Conservation (phyloP, 768 basidiomycete species). For the Tulasnella sp. region DNA sequence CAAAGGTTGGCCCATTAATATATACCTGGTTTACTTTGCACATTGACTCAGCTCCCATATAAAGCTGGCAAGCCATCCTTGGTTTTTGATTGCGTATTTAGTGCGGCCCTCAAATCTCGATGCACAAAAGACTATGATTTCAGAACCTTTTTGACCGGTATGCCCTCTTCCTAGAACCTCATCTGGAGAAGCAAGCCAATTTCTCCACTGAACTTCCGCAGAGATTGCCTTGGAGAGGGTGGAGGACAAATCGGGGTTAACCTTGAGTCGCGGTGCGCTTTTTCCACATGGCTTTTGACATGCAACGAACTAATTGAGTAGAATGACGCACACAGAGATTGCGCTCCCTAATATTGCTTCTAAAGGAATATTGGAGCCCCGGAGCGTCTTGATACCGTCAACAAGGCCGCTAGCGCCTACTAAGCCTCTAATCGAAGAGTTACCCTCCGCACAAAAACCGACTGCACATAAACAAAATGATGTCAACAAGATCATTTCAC, state of each 20-base stretch:
- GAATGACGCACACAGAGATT: conserved; percentile 26
- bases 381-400: conserved; percentile 44
- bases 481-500: not conserved
- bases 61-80: conserved; percentile 36
- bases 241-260: conserved; percentile 17
- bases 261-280: conserved; percentile 17
- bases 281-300: conserved; percentile 1
- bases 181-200: no score
- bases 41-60: not conserved
- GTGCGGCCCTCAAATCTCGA: conserved; percentile 45
- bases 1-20: no score
- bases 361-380: conserved; percentile 53
- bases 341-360: conserved; percentile 62
- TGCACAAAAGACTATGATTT: conserved; percentile 48
- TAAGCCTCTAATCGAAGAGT: conserved; percentile 39
- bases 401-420: conserved; percentile 19
- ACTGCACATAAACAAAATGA: not conserved
- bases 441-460: conserved; percentile 16
- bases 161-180: no score
- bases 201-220: no score
- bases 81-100: conserved; percentile 63
- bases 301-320: not conserved
- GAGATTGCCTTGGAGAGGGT: conserved; percentile 17
- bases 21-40: no score
- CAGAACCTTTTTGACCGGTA: conserved; percentile 58